Evolutionary conservation across 2,329 filamentous ascomycete genomes (phyloP).

Genomic region (Arthroderma sp.): DNA sequence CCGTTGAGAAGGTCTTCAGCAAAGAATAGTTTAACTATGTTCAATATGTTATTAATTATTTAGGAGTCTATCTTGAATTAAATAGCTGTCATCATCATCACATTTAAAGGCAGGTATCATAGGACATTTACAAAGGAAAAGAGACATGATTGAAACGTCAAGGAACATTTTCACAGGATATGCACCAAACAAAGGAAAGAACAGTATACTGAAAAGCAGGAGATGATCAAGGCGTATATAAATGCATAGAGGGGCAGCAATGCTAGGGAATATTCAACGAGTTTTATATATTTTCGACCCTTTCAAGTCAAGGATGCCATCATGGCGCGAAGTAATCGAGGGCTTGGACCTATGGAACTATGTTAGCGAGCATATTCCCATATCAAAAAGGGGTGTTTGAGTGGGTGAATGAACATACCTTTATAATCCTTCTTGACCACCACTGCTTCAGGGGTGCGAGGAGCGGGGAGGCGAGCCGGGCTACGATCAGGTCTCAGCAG

Average conservation of each 20-base stretch:
- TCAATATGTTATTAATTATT: no score
- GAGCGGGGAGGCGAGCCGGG: not conserved
- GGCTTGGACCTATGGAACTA: slow-evolving; percentile 43
- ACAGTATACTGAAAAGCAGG: not conserved
- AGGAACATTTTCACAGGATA: no score
- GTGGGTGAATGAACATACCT: slow-evolving; percentile 57
- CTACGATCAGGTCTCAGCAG: slow-evolving; percentile 43
- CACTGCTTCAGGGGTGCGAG: slow-evolving; percentile 36
- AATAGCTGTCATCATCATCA: no score
- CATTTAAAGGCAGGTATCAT: no score
- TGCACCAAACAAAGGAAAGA: not conserved
- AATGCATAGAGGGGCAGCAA: not conserved
- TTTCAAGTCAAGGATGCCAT: slow-evolving; percentile 53
- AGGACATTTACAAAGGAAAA: no score
- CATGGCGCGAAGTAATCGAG: slow-evolving; percentile 54
- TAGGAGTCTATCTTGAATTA: no score
- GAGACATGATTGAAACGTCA: no score
- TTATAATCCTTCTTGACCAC: slow-evolving; percentile 76
- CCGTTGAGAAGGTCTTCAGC: no score
- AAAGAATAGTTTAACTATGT: no score
- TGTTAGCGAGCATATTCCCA: not conserved
- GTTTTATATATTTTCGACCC: not conserved
- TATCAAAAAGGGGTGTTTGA: not conserved
- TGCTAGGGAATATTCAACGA: no score
- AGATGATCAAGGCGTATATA: not conserved